Base-by-base conservation (phyloP, 2,329 filamentous ascomycete genomes). In the Botrytis deweyae region DNA sequence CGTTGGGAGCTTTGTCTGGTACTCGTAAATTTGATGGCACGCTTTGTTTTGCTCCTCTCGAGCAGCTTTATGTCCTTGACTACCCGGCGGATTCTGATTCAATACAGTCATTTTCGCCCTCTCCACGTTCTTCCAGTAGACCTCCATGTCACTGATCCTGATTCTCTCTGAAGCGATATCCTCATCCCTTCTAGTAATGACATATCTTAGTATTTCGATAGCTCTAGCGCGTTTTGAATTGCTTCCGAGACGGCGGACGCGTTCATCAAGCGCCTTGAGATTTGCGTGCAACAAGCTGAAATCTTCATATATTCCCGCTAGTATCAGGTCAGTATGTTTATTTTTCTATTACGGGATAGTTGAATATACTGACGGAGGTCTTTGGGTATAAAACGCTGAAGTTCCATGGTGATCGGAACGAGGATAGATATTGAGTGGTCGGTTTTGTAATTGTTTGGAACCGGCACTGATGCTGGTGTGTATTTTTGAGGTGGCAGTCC, bases 201-300 rank as follows among this genome's bases (percentile, higher is more conserved):
- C 29, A 29, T 29, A 29, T 29, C 29, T 29, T 29, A 29, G 29
- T 29, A 29, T 29, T 29, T 29, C 29, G 29, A 29, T 29, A 29
- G 29, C 29, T 29, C 29, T 29, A 29, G 29, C 29, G 29, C 29
- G 29, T 29, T 29, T 29, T 29, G 29, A 29, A 29, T 29, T 29
- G 29, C 29, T 29, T 29, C 29, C 29, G 29, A 29, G 29, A 29
- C 29, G 29, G 16, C 29, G 16, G 55, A 33, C 18, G 29, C 16
- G 20, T 20, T 8, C 1, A 20, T 36, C n/a, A 20, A 59, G 55
- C 8, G 10, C 10, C 0, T 4, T 0, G 8, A 59, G 29, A 22
- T 16, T 33, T 33, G 3, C 0, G n/a, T n/a, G 1, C 6, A 0
- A 2, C 29, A 10, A n/a, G 12, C 10, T 40, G 12, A 40, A 2